Evolutionary conservation across 23 red algal genomes (phyloP).

Genomic region (Gracilariopsis chorda): DNA sequence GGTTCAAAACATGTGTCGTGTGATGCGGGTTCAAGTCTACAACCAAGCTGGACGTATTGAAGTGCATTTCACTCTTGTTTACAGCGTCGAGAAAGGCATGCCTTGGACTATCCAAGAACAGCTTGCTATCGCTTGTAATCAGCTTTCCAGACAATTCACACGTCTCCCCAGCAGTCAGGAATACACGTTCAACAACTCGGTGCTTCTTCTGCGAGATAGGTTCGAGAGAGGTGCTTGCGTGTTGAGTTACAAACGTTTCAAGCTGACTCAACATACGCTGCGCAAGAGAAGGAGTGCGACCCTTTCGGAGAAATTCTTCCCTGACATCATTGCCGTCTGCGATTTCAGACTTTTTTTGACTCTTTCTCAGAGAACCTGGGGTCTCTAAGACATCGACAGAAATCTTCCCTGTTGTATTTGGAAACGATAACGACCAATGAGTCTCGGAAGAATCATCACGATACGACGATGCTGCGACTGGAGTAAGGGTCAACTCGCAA

Average conservation of each 20-base stretch:
- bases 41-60: conserved; percentile 1
- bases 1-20: conserved; percentile 12
- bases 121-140: neutral
- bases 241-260: conserved; percentile 19
- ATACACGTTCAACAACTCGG: neutral
- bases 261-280: conserved; percentile 27
- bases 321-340: neutral
- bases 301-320: neutral
- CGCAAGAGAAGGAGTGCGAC: conserved; percentile 41
- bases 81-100: conserved; percentile 53
- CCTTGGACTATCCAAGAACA: neutral
- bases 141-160: conserved; percentile 35
- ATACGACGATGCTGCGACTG: conserved; percentile 13
- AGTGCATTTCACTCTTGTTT: conserved; percentile 33
- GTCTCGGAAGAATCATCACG: neutral
- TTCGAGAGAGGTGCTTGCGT: neutral
- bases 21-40: conserved; percentile 61
- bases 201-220: neutral
- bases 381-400: neutral
- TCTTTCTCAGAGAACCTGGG: neutral
- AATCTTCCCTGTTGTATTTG: conserved; percentile 8
- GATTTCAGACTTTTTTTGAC: neutral
- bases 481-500: conserved; percentile 17
- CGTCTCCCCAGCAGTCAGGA: conserved; percentile 1
- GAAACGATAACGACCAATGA: conserved; percentile 43